Evolutionary conservation across 345 rosid genomes (phyloP), one percentile per base, ranked within the genome.

Genomic region (Eucalyptus pauciflora): DNA sequence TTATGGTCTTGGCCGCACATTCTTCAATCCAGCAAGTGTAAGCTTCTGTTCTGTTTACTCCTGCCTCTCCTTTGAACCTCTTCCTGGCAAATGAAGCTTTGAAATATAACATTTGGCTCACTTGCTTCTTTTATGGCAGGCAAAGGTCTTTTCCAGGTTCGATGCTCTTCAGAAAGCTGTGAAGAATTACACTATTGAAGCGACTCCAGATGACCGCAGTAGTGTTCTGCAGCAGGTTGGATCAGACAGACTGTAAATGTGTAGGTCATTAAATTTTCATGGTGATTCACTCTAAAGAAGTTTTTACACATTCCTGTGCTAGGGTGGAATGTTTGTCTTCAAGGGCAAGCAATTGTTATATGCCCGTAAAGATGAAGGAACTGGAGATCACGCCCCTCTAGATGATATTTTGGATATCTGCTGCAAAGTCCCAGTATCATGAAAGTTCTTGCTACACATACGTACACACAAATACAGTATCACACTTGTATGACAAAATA

Each of bases 291-390:
- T 41, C 25, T 17, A 33, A 71, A 71, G 45, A 18, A 33, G 13
- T 18, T 71, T 10, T 71, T 1, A 15, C 58, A 20, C 81, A 33
- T 71, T 50, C 54, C 7, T 22, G 16, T 88, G 25, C 31, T 52
- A 96, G 98, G 99, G 99, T 89, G 99, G 99, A 86, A 97, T 95
- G 96, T 94, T 96, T 92, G 94, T 97, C 24, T 97, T 97, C 94
- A 96, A 92, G 95, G 99, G 99, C 41, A 94, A 95, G 90, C 88
- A 96, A 88, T 86, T 97, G 29, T 58, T 96, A 87, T 97, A 96
- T 91, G 97, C 97, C 64, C 86, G 95, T 86, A 97, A 95, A 93
- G 97, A 96, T 33, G 96, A 97, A 92, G 97, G 97, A 5, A 94
- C 97, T 1, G 99, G 97, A 24, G 98, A 96, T 90, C 99, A 96